A percentile compares a stretch with the other conserved stretches of the same genome.
Conservation (phyloP, 2,329 filamentous ascomycete genomes). For the Alternaria sp. region DNA sequence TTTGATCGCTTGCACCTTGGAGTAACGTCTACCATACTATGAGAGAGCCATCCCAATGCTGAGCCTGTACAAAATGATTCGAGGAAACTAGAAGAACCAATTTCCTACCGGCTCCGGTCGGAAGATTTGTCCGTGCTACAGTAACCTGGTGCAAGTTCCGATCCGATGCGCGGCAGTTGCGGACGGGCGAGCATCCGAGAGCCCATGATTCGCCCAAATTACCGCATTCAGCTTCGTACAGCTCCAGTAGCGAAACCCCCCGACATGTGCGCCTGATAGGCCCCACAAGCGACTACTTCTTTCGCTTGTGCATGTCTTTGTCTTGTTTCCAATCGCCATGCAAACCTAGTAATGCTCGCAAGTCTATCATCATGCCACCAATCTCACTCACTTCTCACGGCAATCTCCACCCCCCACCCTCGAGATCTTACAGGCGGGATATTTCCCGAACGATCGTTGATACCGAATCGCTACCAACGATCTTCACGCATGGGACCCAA, state of each 20-base stretch:
- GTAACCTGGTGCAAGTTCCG: constrained; percentile 6
- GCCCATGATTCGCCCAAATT: constrained; percentile 16
- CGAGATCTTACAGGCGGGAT: constrained; percentile 8
- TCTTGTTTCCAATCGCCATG: constrained; percentile 2
- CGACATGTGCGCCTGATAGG: background rate
- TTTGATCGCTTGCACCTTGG: background rate
- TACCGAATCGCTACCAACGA: constrained; percentile 9
- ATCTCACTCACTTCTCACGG: constrained; percentile 1
- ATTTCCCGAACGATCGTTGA: constrained; percentile 8
- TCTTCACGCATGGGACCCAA: constrained; percentile 11
- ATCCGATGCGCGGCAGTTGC: constrained; percentile 11
- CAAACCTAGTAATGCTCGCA: background rate
- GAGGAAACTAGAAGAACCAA: background rate
- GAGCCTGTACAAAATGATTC: background rate
- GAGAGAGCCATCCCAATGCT: background rate
- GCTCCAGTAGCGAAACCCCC: background rate
- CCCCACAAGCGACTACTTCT: background rate
- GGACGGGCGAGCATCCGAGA: constrained; percentile 1
- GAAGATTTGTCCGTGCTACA: constrained; percentile 13
- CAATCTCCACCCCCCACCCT: constrained; percentile 2
- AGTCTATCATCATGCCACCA: constrained; percentile 5
- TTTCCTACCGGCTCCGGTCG: background rate
- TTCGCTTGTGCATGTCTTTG: constrained; percentile 1
- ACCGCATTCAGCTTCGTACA: constrained; percentile 4
- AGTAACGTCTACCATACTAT: background rate